Percentiles rank a stretch among this genome's conserved stretches.
phyloP scores from a whole-genome alignment of 306 rosid species.

The Glycine soja region DNA sequence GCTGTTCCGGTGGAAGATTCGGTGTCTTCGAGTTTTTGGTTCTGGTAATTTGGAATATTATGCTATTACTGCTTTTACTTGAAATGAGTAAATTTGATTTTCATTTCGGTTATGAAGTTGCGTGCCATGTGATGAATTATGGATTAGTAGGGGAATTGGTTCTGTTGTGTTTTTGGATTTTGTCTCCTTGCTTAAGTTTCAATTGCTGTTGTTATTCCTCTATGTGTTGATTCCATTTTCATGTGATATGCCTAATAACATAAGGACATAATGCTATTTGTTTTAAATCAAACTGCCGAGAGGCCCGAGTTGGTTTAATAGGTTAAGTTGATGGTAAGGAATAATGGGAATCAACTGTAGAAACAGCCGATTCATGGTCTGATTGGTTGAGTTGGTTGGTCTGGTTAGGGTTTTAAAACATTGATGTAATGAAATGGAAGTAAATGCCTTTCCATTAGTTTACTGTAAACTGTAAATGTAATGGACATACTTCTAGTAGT shows the following conservation, averaged over 20 bases:
- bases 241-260: slow-evolving; percentile 17
- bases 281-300: background rate
- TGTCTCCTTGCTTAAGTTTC: background rate
- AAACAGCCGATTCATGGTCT: background rate
- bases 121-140: slow-evolving; percentile 13
- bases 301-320: background rate
- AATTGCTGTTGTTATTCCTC: background rate
- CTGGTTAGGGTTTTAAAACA: slow-evolving; percentile 19
- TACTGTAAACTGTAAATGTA: background rate
- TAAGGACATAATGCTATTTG: background rate
- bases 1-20: slow-evolving; percentile 1
- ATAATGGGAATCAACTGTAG: background rate
- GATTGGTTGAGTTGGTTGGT: background rate
- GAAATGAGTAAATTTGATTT: slow-evolving; percentile 5
- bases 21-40: background rate
- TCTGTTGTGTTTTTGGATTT: background rate
- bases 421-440: slow-evolving; percentile 11
- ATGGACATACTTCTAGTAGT: background rate
- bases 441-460: background rate
- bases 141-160: background rate
- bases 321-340: slow-evolving; percentile 19
- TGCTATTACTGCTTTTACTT: slow-evolving; percentile 28
- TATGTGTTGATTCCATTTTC: background rate
- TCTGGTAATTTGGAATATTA: slow-evolving; percentile 39
- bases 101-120: slow-evolving; percentile 28